Evolutionary conservation across 768 basidiomycete species (phyloP), one percentile per base, ranked within the genome.

Genomic region (Amanita thiersii): DNA sequence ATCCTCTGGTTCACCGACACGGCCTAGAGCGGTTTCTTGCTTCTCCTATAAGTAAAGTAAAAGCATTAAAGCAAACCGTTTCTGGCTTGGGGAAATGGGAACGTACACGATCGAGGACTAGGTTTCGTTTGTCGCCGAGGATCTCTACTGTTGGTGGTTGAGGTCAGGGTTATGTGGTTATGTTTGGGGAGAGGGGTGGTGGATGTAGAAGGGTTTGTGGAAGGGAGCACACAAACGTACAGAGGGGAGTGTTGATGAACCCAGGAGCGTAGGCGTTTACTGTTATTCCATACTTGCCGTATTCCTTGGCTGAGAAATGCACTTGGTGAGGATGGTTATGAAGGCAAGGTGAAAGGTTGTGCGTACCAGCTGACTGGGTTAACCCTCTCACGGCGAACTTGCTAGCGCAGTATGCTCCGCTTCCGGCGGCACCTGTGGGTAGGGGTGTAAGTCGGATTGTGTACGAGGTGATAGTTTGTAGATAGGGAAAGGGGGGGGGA

Each of bases 371-470:
- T 33, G 34, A 32, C 52, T 49, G 9, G 68, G 65, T 26, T 66
- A 50, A 25, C 9, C 62, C 69, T 14, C 64, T 52, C 5, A 70
- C 32, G 8, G 68, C 66, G 45, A 66, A 68, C 47, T 69, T 68
- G 2, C 55, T 65, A 0, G 60, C 36, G 33, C 55, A 51, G 40
- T 70, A 68, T 4, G 59, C 54, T 4, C 45, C 23, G 5, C 50
- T n/a, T 21, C 24, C 36, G 10, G 45, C 18, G 9, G 33, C 41
- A 2, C 53, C 54, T 53, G 21, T 20, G n/a, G n/a, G n/a, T n/a
- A n/a, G n/a, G n/a, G n/a, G 32, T 5, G 8, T 9, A 18, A 9
- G 5, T 23, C 4, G 14, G 29, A 3, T 10, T 4, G 19, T 12
- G n/a, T n/a, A n/a, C n/a, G n/a, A n/a, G n/a, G n/a, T n/a, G n/a